Evolutionary conservation across 805 yeast species (phyloP).

Genomic region (Candida xiaguanensis): DNA sequence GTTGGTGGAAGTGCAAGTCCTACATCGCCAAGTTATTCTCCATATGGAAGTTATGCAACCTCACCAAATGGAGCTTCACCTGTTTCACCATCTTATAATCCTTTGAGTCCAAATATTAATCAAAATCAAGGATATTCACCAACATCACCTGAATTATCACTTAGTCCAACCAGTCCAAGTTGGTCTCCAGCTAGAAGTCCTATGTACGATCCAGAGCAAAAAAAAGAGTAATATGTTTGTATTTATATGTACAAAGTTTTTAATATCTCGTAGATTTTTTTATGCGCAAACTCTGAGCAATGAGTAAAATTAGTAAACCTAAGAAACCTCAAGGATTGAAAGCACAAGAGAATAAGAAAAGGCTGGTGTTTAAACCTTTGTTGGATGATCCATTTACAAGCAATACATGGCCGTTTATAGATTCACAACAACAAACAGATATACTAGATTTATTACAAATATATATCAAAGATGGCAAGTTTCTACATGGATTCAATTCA

Average conservation of each 20-base stretch:
- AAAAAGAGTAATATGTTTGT: conserved; percentile 14
- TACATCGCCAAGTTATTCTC: conserved; percentile 54
- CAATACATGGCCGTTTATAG: conserved; percentile 37
- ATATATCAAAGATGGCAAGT: conserved; percentile 22
- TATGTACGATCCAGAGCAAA: conserved; percentile 40
- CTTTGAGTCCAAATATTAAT: conserved; percentile 75
- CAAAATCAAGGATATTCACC: conserved; percentile 53
- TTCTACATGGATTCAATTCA: conserved; percentile 52
- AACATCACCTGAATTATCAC: conserved; percentile 56
- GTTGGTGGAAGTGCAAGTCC: neutral
- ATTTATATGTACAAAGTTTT: conserved; percentile 52
- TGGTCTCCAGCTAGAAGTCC: conserved; percentile 56
- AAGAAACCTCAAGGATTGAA: conserved; percentile 31
- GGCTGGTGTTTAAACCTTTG: conserved; percentile 61
- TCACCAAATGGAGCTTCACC: conserved; percentile 52
- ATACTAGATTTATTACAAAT: conserved; percentile 34
- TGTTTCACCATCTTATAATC: conserved; percentile 53
- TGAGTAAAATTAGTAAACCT: conserved; percentile 9
- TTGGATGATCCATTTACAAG: conserved; percentile 61
- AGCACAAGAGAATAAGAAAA: conserved; percentile 45
- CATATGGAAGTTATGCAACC: conserved; percentile 43
- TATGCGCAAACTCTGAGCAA: conserved; percentile 72
- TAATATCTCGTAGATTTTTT: conserved; percentile 18
- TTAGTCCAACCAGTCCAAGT: conserved; percentile 66
- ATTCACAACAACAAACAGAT: conserved; percentile 32